Evolutionary conservation across 345 rosid species (phyloP).

Genomic region (Toxicodendron radicans): DNA sequence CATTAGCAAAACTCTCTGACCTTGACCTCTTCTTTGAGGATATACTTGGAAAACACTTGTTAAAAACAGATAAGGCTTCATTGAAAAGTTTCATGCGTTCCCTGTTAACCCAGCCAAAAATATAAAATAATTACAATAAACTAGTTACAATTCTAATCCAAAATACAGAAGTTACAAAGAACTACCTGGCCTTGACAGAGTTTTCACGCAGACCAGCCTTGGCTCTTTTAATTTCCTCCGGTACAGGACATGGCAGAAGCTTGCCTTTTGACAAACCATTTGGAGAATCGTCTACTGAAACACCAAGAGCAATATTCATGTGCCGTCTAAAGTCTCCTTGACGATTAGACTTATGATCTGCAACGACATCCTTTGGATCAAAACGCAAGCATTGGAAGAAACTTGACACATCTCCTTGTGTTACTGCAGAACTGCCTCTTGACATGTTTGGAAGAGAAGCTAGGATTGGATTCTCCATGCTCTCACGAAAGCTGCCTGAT

Average conservation of each 20-base stretch:
- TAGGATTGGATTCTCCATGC: slow-evolving; percentile 63
- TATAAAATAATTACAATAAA: slow-evolving; percentile 21
- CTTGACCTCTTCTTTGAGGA: slow-evolving; percentile 90
- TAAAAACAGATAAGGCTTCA: slow-evolving; percentile 81
- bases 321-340: slow-evolving; percentile 74
- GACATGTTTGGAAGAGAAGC: slow-evolving; percentile 69
- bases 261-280: slow-evolving; percentile 60
- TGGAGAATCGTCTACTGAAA: slow-evolving; percentile 74
- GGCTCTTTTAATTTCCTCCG: slow-evolving; percentile 79
- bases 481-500: slow-evolving; percentile 85
- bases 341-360: slow-evolving; percentile 73
- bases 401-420: slow-evolving; percentile 66
- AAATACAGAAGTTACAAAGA: slow-evolving; percentile 31
- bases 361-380: slow-evolving; percentile 72
- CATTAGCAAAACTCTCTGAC: slow-evolving; percentile 63
- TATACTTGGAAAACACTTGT: slow-evolving; percentile 68
- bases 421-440: slow-evolving; percentile 59
- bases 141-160: slow-evolving; percentile 23
- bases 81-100: slow-evolving; percentile 66
- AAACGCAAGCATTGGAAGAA: slow-evolving; percentile 75
- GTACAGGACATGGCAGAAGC: slow-evolving; percentile 46
- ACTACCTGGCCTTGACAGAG: slow-evolving; percentile 80
- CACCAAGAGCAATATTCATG: slow-evolving; percentile 68
- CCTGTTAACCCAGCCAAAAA: slow-evolving; percentile 49
- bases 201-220: slow-evolving; percentile 66